These are phyloP conservation scores for Globisporangium heterothallicum DNA, from an alignment of 352 stramenopile species.

Conservation along the genomic window DNA sequence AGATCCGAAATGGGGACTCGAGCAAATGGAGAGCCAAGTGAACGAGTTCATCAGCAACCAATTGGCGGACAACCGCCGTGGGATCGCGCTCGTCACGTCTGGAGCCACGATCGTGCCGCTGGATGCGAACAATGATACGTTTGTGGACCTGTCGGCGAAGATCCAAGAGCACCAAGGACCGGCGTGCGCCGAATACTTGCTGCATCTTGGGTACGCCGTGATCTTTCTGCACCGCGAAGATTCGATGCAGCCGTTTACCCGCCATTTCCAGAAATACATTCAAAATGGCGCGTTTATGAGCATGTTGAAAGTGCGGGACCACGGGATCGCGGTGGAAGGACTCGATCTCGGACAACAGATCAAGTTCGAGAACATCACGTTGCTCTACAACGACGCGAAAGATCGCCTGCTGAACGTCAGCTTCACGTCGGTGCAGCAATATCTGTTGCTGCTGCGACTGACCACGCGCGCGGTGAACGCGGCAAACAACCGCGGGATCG, in stretches of 20 bases:
- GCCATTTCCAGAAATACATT: slow-evolving; percentile 82
- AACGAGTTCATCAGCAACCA: slow-evolving; percentile 59
- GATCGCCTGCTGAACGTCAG: slow-evolving; percentile 65
- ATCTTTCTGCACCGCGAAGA: slow-evolving; percentile 78
- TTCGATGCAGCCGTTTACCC: slow-evolving; percentile 76
- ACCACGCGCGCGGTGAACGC: slow-evolving; percentile 47
- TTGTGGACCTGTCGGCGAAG: slow-evolving; percentile 68
- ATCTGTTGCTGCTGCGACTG: slow-evolving; percentile 64
- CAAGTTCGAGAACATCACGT: slow-evolving; percentile 61
- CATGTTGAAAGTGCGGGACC: slow-evolving; percentile 63
- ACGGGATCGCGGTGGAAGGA: slow-evolving; percentile 59
- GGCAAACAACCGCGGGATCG: slow-evolving; percentile 57
- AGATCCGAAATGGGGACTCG: slow-evolving; percentile 54
- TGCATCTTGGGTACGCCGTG: slow-evolving; percentile 74
- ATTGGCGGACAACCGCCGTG: slow-evolving; percentile 38
- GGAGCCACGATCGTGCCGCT: slow-evolving; percentile 77
- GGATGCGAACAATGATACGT: slow-evolving; percentile 52
- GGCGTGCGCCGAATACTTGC: slow-evolving; percentile 71
- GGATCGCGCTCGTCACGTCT: slow-evolving; percentile 77
- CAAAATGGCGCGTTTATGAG: slow-evolving; percentile 76
- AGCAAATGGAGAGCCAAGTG: slow-evolving; percentile 26
- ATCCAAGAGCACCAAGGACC: slow-evolving; percentile 74
- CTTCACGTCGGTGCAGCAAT: slow-evolving; percentile 82
- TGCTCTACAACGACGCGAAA: slow-evolving; percentile 56
- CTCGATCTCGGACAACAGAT: slow-evolving; percentile 55